Base-by-base conservation (phyloP, 164 flowering plant species). In the Dillenia suffruticosa region DNA sequence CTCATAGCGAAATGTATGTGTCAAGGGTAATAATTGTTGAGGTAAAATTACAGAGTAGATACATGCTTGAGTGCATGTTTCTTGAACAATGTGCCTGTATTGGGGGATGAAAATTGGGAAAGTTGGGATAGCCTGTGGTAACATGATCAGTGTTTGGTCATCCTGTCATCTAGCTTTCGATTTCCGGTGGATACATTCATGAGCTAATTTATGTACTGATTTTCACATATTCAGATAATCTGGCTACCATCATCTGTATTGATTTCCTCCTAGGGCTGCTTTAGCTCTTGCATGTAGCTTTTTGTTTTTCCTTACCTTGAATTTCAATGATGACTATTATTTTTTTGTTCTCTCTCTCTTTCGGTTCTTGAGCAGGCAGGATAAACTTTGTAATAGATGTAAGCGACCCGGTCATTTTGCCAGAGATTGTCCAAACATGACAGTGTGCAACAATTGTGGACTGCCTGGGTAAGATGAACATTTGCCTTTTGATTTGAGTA, bases 371-470 rank as follows among this genome's bases (percentile, higher is more conserved):
- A 32, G 40, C 75, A 76, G 82, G 74, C 76, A 58, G 51, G 76
- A 74, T 45, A 44, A 71, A 59, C 58, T 80, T 57, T 77, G 83
- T 76, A 77, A 75, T 53, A 80, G 73, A 51, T 80, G 81, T 64
- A 80, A 77, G 62, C 68, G 78, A 46, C 81, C 81, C 12, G 84
- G 84, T 22, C 84, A 80, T 71, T 80, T 55, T 73, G 84, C 84
- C 26, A 75, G 81, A 71, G 84, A 77, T 10, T 80, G 81, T 50
- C 76, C 76, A 1, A 80, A 77, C 65, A 68, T 67, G 49, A 63
- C 77, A 17, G 72, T 80, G 46, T 80, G 83, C 61, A 72, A 80
- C 74, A 80, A 80, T 63, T 80, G 83, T 53, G 81, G 76, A 46
- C 83, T 77, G 68, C 77, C 81, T 57, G 83, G 83, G 83, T 79